A percentile compares a stretch with the other conserved stretches of the same genome.
phyloP scores from a whole-genome alignment of 768 basidiomycete species.

The Psilocybe sp. region DNA sequence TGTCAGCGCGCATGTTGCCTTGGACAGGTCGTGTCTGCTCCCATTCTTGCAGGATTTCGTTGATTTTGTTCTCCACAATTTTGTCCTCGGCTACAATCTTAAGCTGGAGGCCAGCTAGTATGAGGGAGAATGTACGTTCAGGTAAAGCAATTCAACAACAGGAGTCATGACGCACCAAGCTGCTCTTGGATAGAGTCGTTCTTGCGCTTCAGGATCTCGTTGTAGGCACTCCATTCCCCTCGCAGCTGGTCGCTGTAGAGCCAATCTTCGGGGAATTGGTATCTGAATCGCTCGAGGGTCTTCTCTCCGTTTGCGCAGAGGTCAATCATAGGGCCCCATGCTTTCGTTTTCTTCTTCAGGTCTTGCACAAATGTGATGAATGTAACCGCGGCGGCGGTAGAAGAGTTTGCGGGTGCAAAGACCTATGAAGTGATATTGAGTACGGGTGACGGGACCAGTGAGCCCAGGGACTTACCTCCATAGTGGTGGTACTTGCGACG shows the following conservation, averaged over 20 bases:
- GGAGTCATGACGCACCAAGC: conserved; percentile 56
- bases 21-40: conserved; percentile 95
- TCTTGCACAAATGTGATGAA: conserved; percentile 99
- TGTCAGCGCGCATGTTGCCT: conserved; percentile 94
- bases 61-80: conserved; percentile 94
- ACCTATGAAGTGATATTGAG: conserved; percentile 34
- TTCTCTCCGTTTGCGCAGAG: conserved; percentile 94
- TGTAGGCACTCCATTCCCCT: conserved; percentile 98
- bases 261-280: conserved; percentile 97
- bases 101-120: conserved; percentile 87
- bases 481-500: conserved; percentile 33
- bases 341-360: conserved; percentile 93
- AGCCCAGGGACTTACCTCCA: conserved; percentile 36
- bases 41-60: conserved; percentile 89
- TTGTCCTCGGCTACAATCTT: conserved; percentile 99
- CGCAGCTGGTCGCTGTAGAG: conserved; percentile 96
- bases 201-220: conserved; percentile 96
- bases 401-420: conserved; percentile 79
- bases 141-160: not conserved
- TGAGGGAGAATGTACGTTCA: not conserved
- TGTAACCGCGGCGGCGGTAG: conserved; percentile 96
- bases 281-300: conserved; percentile 94
- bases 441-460: not conserved
- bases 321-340: conserved; percentile 97
- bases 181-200: conserved; percentile 99